These are phyloP conservation scores for Curvularia eragrostidis DNA, from an alignment of 2,329 filamentous ascomycete genomes.

Conservation along the genomic window DNA sequence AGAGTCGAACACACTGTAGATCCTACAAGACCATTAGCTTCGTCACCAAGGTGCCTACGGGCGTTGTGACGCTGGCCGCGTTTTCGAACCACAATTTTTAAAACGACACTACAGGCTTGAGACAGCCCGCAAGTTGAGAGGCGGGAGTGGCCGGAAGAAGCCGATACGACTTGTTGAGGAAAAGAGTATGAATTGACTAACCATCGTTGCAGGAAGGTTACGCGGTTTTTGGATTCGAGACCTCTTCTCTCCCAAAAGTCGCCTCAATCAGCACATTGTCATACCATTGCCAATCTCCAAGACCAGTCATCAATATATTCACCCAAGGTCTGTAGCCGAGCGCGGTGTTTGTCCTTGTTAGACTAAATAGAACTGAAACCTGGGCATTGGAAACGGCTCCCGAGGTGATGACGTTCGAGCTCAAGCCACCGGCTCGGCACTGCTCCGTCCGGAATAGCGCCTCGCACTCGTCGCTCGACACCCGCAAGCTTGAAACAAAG, in stretches of 20 bases:
- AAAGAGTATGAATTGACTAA: not conserved
- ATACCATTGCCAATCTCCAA: not conserved
- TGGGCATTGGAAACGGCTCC: not conserved
- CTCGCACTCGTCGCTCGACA: not conserved
- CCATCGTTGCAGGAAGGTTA: not conserved
- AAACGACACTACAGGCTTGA: not conserved
- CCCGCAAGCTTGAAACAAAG: constrained; percentile 1
- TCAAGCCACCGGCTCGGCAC: constrained; percentile 2
- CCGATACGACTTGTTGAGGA: not conserved
- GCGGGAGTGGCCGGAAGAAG: not conserved
- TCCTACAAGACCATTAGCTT: not conserved
- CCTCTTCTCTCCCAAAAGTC: not conserved
- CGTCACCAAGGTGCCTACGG: not conserved
- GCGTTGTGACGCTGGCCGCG: not conserved
- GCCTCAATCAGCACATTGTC: not conserved
- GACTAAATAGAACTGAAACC: not conserved
- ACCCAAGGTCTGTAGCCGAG: not conserved
- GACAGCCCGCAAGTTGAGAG: not conserved
- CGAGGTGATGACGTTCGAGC: constrained; percentile 7
- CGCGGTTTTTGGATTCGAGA: too few relatives aligned
- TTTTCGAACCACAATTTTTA: not conserved
- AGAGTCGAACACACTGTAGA: not conserved
- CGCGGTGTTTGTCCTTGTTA: not conserved
- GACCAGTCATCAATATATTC: not conserved
- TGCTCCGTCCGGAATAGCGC: constrained; percentile 4